Conservation (phyloP, 2,329 filamentous ascomycete genomes). For the Alternaria angustiovoidea region DNA sequence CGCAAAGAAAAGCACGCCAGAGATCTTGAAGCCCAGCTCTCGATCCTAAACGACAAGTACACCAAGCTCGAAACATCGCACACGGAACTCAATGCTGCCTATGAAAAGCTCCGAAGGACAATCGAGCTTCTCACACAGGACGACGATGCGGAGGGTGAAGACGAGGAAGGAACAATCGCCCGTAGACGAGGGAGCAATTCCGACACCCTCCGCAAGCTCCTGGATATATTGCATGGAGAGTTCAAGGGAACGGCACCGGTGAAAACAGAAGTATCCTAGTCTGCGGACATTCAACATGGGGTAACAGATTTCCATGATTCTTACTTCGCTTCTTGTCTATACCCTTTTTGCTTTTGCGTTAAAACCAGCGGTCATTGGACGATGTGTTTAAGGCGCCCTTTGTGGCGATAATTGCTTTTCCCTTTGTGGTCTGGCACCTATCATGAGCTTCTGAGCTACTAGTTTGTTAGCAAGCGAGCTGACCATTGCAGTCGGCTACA, state of each 20-base stretch:
- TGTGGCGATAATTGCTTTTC: background rate
- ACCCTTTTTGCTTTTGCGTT: constrained; percentile 18
- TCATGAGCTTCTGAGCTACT: background rate
- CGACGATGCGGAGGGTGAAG: constrained; percentile 43
- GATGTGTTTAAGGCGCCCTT: constrained; percentile 19
- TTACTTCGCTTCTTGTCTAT: constrained; percentile 21
- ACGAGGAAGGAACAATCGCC: constrained; percentile 30
- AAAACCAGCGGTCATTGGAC: constrained; percentile 21
- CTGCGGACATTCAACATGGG: background rate
- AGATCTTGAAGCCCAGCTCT: constrained; percentile 67
- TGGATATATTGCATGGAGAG: constrained; percentile 51
- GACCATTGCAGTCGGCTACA: background rate
- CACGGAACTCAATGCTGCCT: constrained; percentile 49
- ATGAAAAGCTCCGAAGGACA: constrained; percentile 52
- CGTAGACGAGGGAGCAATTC: constrained; percentile 40
- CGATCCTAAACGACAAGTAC: constrained; percentile 63
- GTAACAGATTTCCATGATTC: background rate
- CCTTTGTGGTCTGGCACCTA: background rate
- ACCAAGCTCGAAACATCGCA: constrained; percentile 65
- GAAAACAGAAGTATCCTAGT: constrained; percentile 30
- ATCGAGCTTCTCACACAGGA: constrained; percentile 50
- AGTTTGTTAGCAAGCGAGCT: background rate
- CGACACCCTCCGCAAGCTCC: constrained; percentile 49
- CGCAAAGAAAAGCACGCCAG: constrained; percentile 71
- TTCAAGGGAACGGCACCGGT: constrained; percentile 36